phyloP scores from a whole-genome alignment of 306 rosid genomes.

The Neltuma alba region DNA sequence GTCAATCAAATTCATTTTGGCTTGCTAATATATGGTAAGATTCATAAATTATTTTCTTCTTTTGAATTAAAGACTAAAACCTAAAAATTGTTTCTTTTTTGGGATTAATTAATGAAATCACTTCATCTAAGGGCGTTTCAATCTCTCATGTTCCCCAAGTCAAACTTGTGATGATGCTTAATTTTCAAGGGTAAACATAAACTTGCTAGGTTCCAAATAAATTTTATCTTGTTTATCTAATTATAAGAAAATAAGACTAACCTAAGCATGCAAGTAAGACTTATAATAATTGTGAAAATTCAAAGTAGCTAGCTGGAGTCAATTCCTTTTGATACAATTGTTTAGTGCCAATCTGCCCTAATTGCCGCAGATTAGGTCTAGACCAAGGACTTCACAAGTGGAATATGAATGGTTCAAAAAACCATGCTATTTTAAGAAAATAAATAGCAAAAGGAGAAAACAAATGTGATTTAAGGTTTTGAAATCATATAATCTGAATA shows the following conservation, averaged over 20 bases:
- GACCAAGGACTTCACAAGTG: background rate
- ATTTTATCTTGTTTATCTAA: background rate
- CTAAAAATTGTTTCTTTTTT: background rate
- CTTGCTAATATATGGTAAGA: background rate
- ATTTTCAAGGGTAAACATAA: background rate
- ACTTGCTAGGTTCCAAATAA: background rate
- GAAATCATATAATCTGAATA: background rate
- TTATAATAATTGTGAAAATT: background rate
- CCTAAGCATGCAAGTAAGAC: background rate
- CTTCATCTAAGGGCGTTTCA: background rate
- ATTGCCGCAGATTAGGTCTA: background rate
- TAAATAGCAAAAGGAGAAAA: background rate
- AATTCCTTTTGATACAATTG: background rate
- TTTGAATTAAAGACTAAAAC: background rate
- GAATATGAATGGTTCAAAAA: background rate
- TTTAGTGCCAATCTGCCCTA: background rate
- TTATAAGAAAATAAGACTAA: background rate
- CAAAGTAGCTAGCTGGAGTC: conserved; percentile 1
- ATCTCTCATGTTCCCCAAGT: background rate
- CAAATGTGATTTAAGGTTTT: background rate
- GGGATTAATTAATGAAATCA: background rate
- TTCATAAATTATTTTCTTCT: background rate
- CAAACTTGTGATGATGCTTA: background rate
- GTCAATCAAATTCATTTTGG: background rate
- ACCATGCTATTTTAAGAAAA: background rate